These are phyloP conservation scores for Magnolia sinica DNA, from an alignment of 164 flowering plant species.

Conservation along the genomic window DNA sequence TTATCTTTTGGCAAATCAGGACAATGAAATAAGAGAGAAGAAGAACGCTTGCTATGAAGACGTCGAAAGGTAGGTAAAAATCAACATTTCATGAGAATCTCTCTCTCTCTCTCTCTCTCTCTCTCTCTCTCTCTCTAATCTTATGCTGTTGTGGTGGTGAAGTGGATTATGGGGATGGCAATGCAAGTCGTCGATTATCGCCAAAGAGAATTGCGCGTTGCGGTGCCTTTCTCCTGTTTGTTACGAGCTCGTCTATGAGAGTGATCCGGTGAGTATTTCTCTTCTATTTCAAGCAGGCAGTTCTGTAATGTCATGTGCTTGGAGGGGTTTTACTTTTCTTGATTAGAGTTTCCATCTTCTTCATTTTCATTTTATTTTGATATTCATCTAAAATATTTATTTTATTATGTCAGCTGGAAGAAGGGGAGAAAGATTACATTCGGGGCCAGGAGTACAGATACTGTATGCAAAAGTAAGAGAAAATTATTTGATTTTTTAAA, in stretches of 20 bases:
- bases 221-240: constrained; percentile 75
- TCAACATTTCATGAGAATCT: neutral
- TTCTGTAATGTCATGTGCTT: neutral
- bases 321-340: neutral
- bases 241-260: constrained; percentile 63
- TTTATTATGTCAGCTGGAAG: constrained; percentile 58
- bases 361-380: neutral
- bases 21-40: constrained; percentile 49
- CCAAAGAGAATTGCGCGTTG: constrained; percentile 89
- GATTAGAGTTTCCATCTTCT: neutral
- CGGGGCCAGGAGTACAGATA: constrained; percentile 86
- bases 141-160: neutral
- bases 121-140: neutral
- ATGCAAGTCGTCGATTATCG: constrained; percentile 69
- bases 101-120: neutral
- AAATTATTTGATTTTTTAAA: neutral
- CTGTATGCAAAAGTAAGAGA: constrained; percentile 73
- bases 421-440: constrained; percentile 83
- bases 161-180: constrained; percentile 87
- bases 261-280: constrained; percentile 66
- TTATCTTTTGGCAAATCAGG: constrained; percentile 24
- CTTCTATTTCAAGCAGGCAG: neutral
- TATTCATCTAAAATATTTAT: neutral
- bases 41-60: constrained; percentile 63
- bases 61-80: constrained; percentile 50